These are phyloP conservation scores for Carallia pectinifolia DNA, from an alignment of 345 rosid species.

Conservation along the genomic window DNA sequence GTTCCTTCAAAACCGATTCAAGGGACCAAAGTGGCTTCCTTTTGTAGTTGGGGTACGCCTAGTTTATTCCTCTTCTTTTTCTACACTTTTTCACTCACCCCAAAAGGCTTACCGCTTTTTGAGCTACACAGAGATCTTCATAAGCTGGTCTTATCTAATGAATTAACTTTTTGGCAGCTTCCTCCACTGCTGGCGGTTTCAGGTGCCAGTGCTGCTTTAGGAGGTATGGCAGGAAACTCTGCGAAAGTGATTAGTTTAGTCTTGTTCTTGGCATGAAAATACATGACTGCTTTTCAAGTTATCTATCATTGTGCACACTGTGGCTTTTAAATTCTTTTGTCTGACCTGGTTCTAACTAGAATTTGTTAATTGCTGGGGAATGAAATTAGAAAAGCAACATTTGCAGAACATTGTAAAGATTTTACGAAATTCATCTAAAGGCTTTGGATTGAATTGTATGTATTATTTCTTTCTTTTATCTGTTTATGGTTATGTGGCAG, in stretches of 20 bases:
- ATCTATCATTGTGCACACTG: too few species aligned
- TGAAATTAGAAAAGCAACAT: too few species aligned
- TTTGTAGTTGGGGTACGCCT: constrained; percentile 64
- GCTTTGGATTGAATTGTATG: too few species aligned
- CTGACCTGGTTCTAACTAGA: too few species aligned
- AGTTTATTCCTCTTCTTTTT: constrained; percentile 2
- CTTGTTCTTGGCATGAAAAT: neutral
- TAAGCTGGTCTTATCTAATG: constrained; percentile 1
- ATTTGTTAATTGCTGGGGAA: too few species aligned
- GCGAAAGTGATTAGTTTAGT: neutral
- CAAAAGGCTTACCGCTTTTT: neutral
- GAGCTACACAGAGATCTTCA: neutral
- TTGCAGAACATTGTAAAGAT: too few species aligned
- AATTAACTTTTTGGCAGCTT: constrained; percentile 44
- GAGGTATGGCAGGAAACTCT: constrained; percentile 52
- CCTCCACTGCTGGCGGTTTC: constrained; percentile 76
- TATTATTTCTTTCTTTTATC: too few species aligned
- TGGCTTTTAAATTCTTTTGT: too few species aligned
- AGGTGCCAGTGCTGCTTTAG: constrained; percentile 76
- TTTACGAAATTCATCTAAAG: too few species aligned
- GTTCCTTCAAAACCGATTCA: constrained; percentile 58
- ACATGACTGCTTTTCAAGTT: too few species aligned
- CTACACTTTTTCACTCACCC: neutral
- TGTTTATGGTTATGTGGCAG: too few species aligned
- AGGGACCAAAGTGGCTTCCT: constrained; percentile 90